Evolutionary conservation across 495 filamentous ascomycete species (phyloP).

Genomic region (Pyrenula massariospora): DNA sequence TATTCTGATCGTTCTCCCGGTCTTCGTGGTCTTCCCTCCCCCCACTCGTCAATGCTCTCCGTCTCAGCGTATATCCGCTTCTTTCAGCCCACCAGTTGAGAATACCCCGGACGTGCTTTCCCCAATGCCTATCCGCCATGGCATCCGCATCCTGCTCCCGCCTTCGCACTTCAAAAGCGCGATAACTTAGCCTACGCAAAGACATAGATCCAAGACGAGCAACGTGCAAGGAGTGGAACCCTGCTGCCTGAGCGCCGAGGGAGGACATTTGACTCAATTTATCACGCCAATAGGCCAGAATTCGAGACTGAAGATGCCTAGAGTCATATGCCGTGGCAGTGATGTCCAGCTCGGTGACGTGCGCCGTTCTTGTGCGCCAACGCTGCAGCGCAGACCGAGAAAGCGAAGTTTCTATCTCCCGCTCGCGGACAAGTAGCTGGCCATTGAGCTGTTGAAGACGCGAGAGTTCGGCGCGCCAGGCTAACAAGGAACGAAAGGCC

Average conservation of each 20-base stretch:
- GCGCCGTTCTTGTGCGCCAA: conserved; percentile 31
- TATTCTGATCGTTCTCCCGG: neutral
- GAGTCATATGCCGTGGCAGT: conserved; percentile 23
- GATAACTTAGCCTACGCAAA: conserved; percentile 39
- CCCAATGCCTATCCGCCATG: conserved; percentile 43
- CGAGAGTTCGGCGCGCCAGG: conserved; percentile 31
- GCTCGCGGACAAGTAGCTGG: conserved; percentile 9
- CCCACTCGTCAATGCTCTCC: conserved; percentile 24
- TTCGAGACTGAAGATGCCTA: conserved; percentile 15
- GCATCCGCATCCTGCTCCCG: conserved; percentile 35
- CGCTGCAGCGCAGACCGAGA: conserved; percentile 25
- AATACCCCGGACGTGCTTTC: conserved; percentile 41
- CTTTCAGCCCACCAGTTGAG: conserved; percentile 48
- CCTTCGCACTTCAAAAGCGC: conserved; percentile 36
- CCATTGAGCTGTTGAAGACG: conserved; percentile 20
- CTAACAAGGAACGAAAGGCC: conserved; percentile 28
- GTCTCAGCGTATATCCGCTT: conserved; percentile 21
- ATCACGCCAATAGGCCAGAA: conserved; percentile 35
- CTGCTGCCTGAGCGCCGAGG: conserved; percentile 37
- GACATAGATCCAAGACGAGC: conserved; percentile 28
- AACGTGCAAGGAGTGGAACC: conserved; percentile 31
- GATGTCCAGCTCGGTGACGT: conserved; percentile 23
- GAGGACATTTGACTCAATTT: conserved; percentile 24
- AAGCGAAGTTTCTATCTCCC: conserved; percentile 3
- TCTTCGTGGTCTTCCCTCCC: conserved; percentile 9